Evolutionary conservation across 257 asterid genomes (phyloP).

Genomic region (Scutellaria barbata): DNA sequence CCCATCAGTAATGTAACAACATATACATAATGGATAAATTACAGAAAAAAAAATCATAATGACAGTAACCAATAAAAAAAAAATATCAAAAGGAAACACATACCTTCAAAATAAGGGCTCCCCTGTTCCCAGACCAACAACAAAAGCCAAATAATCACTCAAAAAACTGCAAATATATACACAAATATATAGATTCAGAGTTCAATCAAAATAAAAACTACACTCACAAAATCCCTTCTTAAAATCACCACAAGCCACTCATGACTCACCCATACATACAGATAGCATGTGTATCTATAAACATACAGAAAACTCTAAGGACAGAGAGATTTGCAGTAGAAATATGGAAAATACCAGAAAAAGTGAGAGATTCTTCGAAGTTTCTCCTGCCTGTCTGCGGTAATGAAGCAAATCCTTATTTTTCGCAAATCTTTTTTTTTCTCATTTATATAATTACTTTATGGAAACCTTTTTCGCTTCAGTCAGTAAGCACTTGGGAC

Average conservation of each 20-base stretch:
- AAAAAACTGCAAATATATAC: background rate
- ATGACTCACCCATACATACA: background rate
- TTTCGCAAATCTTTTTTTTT: background rate
- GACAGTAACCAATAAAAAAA: background rate
- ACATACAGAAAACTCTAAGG: background rate
- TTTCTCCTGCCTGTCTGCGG: background rate
- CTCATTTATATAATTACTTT: background rate
- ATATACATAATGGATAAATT: no score
- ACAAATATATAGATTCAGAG: conserved; percentile 28
- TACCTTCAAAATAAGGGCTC: conserved; percentile 19
- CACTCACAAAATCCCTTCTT: conserved; percentile 23
- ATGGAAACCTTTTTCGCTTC: conserved; percentile 15
- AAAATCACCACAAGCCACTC: background rate
- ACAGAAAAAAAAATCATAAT: no score
- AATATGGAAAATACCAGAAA: conserved; percentile 11
- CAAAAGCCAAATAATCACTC: background rate
- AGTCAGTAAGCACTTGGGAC: background rate
- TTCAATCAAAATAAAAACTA: conserved; percentile 33
- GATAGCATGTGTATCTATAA: background rate
- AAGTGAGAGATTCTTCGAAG: conserved; percentile 29
- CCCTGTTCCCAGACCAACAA: background rate
- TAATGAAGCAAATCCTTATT: background rate
- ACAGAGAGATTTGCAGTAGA: background rate
- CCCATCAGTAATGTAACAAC: no score
- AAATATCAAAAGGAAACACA: background rate